Evolutionary conservation across 1,139 yeast genomes (phyloP), one percentile per base, ranked within the genome.

Genomic region (Lodderomyces parapsilosis): DNA sequence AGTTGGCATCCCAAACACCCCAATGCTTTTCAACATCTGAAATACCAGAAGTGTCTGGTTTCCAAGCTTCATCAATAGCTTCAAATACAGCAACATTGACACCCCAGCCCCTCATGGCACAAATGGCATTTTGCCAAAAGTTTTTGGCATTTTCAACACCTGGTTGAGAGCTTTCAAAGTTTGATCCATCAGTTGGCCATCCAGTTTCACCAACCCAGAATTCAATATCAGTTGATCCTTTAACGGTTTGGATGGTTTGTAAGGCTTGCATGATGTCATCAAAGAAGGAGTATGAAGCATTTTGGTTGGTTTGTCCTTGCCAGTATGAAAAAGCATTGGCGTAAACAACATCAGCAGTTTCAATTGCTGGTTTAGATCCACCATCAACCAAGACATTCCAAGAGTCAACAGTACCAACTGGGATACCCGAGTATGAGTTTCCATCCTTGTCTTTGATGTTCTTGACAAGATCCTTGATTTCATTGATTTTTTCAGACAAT

Each of bases 141-240:
- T 67, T 65, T 60, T 76, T 73, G 48, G 98, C 97, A 60, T 88
- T 89, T 39, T 64, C 74, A 46, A 81, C 76, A 57, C 83, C 65
- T 57, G 98, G 96, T 39, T 67, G 61, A 44, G 93, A 67, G 51
- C 59, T 43, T 60, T 81, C 87, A 58, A 69, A 90, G 63, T 74
- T 68, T 51, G 89, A 81, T 65, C 99, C 99, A 10, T 76, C 82
- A 37, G 96, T 80, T 62, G 98, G 96, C 96, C 97, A 91, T 56
- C 98, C 99, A 53, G 98, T 93, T 76, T 93, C 98, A 63, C 98
- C 98, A 59, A 91, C 93, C 90, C 93, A 90, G 76, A 91, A 89
- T 48, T 80, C 76, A 56, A 90, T 77, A 66, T 88, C 90, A 48
- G 91, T 84, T 46, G 85, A 70, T 49, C 96, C 96, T 76, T 91